These are phyloP conservation scores for Coemansia aciculifera DNA, from an alignment of 192 early-diverging fungal genomes.

Conservation along the genomic window DNA sequence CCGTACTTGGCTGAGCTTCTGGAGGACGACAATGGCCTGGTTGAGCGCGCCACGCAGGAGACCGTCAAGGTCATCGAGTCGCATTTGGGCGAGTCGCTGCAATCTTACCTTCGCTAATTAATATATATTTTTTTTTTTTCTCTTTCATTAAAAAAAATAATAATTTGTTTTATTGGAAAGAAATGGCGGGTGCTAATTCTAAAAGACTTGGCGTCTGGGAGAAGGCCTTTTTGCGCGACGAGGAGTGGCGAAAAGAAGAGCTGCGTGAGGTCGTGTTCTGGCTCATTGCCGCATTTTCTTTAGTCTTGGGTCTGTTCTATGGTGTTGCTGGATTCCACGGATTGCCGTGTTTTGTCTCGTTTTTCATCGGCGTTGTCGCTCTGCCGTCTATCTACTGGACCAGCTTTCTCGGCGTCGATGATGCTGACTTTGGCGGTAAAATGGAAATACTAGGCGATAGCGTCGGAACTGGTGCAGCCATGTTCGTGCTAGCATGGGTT, in stretches of 20 bases:
- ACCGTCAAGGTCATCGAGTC: constrained; percentile 84
- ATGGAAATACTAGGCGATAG: constrained; percentile 53
- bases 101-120: constrained; percentile 76
- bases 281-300: constrained; percentile 33
- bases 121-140: background rate
- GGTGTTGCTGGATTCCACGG: constrained; percentile 37
- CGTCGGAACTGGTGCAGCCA: constrained; percentile 39
- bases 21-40: constrained; percentile 88
- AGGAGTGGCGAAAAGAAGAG: constrained; percentile 51
- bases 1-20: constrained; percentile 92
- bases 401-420: constrained; percentile 39
- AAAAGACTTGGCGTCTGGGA: constrained; percentile 28
- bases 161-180: too few relatives aligned
- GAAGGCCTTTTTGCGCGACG: constrained; percentile 43
- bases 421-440: constrained; percentile 51
- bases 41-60: constrained; percentile 80
- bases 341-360: constrained; percentile 30
- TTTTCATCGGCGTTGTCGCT: constrained; percentile 28
- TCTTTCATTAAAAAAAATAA: background rate
- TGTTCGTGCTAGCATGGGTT: constrained; percentile 41
- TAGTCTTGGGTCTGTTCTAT: constrained; percentile 22
- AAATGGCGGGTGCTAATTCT: too few relatives aligned
- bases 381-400: constrained; percentile 46
- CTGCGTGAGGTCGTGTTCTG: constrained; percentile 45
- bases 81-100: constrained; percentile 86